These are phyloP conservation scores for Venturia nashicola DNA, from an alignment of 2,329 filamentous ascomycete species.

Conservation along the genomic window DNA sequence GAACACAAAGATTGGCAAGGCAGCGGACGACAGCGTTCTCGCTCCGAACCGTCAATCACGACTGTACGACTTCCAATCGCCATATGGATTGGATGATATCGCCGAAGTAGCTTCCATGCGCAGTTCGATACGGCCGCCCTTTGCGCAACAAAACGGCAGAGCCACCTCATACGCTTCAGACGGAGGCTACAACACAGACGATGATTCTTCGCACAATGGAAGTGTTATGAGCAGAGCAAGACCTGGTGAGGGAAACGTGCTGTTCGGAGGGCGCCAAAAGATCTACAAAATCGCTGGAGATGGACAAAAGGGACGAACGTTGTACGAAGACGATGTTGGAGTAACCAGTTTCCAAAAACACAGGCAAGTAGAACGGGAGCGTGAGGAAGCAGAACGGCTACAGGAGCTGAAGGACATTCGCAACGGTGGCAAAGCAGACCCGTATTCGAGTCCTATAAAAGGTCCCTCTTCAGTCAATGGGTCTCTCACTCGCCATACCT, in stretches of 20 bases:
- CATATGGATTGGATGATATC: constrained; percentile 63
- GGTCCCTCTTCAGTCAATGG: constrained; percentile 35
- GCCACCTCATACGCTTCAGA: constrained; percentile 54
- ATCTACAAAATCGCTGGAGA: constrained; percentile 70
- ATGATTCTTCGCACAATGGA: constrained; percentile 47
- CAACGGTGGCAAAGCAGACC: constrained; percentile 26
- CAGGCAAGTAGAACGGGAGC: constrained; percentile 45
- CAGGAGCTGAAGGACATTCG: constrained; percentile 28
- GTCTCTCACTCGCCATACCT: constrained; percentile 68
- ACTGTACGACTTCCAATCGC: constrained; percentile 48
- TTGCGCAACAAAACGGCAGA: constrained; percentile 29
- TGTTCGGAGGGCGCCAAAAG: constrained; percentile 94
- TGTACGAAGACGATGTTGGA: constrained; percentile 82
- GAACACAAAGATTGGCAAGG: constrained; percentile 77
- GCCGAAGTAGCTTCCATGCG: constrained; percentile 78
- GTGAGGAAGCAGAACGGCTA: constrained; percentile 30
- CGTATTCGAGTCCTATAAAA: constrained; percentile 31
- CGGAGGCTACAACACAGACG: constrained; percentile 49
- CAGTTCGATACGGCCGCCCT: constrained; percentile 35
- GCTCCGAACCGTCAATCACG: constrained; percentile 71
- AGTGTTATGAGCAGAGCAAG: constrained; percentile 78
- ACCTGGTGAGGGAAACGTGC: constrained; percentile 76
- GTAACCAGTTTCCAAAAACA: constrained; percentile 74
- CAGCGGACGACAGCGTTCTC: constrained; percentile 87
- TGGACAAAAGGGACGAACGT: constrained; percentile 41